A percentile compares a stretch with the other conserved stretches of the same genome.
Conservation (phyloP, 2,329 filamentous ascomycete species). For the Cladorrhinum sp. region DNA sequence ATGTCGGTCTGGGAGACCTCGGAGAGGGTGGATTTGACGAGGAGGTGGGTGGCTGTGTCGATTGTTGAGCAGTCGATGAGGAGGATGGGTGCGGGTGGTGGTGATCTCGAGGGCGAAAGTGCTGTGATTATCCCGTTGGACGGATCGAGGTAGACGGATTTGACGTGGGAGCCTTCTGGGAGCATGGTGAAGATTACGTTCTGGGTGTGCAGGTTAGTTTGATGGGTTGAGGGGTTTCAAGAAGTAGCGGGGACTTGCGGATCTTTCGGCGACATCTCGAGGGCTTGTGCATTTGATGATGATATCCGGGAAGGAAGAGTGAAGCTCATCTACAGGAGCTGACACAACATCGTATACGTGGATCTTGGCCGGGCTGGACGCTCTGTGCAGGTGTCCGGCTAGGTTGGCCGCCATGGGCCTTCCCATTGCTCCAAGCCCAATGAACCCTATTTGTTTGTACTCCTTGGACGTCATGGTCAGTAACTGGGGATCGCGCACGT, state of each 20-base stretch:
- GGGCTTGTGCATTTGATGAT: constrained; percentile 40
- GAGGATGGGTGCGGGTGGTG: constrained; percentile 33
- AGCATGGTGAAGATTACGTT: constrained; percentile 63
- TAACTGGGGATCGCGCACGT: not conserved
- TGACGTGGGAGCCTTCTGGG: constrained; percentile 65
- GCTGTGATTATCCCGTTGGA: constrained; percentile 47
- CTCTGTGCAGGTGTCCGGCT: constrained; percentile 38
- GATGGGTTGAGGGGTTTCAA: not conserved
- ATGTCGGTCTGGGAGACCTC: constrained; percentile 14
- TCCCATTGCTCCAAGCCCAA: constrained; percentile 56
- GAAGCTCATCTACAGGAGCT: constrained; percentile 41
- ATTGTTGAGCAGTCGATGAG: constrained; percentile 75
- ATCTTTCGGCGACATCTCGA: constrained; percentile 48
- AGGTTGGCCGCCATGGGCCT: constrained; percentile 51
- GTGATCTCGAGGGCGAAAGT: constrained; percentile 30
- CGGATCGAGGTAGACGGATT: constrained; percentile 53
- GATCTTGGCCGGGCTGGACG: constrained; percentile 40
- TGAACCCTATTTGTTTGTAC: constrained; percentile 35
- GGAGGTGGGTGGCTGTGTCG: constrained; percentile 53
- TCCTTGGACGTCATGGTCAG: not conserved
- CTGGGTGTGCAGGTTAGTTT: not conserved
- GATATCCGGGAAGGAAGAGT: constrained; percentile 36
- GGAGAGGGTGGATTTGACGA: constrained; percentile 17
- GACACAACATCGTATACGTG: constrained; percentile 48
- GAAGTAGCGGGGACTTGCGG: constrained; percentile 36